Conservation (phyloP, 148 eudicot genomes). For the Pharnaceum exiguum region DNA sequence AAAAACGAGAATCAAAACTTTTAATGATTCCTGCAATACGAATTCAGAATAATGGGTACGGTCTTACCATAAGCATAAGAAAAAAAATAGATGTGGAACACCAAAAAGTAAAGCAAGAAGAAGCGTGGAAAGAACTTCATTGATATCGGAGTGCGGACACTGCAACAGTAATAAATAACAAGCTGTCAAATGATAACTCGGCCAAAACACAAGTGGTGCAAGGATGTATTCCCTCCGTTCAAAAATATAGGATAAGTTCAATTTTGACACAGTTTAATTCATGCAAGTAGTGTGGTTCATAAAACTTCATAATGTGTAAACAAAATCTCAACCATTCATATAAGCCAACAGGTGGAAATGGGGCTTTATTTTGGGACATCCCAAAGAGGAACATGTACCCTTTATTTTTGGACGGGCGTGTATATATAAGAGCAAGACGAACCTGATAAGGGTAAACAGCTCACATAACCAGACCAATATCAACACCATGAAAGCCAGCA, state of each 20-base stretch:
- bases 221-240: neutral
- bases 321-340: too few species aligned
- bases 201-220: neutral
- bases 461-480: constrained; percentile 98
- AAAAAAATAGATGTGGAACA: constrained; percentile 94
- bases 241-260: too few species aligned
- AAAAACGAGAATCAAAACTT: neutral
- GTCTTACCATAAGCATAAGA: constrained; percentile 83
- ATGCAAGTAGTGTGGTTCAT: too few species aligned
- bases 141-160: constrained; percentile 97
- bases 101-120: constrained; percentile 92
- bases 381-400: too few species aligned
- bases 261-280: too few species aligned
- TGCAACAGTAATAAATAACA: constrained; percentile 37
- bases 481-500: constrained; percentile 97
- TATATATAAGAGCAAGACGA: constrained; percentile 22
- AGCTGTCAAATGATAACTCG: neutral
- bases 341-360: too few species aligned
- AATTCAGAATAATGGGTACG: neutral
- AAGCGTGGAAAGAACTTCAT: constrained; percentile 99
- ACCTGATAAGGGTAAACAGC: constrained; percentile 96
- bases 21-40: too few species aligned
- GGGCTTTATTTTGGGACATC: too few species aligned
- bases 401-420: too few species aligned
- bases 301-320: too few species aligned